Conservation (phyloP, 2,329 filamentous ascomycete genomes). For the Salinomyces thailandicus region DNA sequence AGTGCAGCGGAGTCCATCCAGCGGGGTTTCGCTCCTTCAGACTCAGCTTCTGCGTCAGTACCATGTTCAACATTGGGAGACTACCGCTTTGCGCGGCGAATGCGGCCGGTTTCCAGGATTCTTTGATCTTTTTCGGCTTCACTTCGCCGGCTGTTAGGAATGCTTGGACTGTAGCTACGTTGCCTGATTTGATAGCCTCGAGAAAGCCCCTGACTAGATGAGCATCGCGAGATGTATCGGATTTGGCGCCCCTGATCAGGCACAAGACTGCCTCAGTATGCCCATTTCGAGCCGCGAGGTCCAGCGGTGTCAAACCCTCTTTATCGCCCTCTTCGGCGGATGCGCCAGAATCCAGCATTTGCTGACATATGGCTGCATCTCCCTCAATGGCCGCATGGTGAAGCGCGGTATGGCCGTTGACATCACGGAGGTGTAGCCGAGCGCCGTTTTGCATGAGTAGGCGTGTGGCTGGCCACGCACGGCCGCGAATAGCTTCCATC, state of each 20-base stretch:
- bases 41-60: slow-evolving; percentile 8
- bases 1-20: slow-evolving; percentile 12
- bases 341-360: slow-evolving; percentile 10
- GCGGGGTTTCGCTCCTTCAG: slow-evolving; percentile 11
- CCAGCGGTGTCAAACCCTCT: slow-evolving; percentile 7
- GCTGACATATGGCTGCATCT: slow-evolving; percentile 9
- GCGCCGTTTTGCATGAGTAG: slow-evolving; percentile 7
- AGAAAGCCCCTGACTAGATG: slow-evolving; percentile 7
- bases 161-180: slow-evolving; percentile 9
- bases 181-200: slow-evolving; percentile 8
- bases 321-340: slow-evolving; percentile 7
- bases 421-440: slow-evolving; percentile 7
- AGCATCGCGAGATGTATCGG: slow-evolving; percentile 5
- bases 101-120: slow-evolving; percentile 9
- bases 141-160: slow-evolving; percentile 9
- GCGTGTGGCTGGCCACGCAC: slow-evolving; percentile 6
- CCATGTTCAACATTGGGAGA: slow-evolving; percentile 11
- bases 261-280: slow-evolving; percentile 10
- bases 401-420: slow-evolving; percentile 8
- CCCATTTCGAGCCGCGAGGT: slow-evolving; percentile 9
- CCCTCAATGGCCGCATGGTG: slow-evolving; percentile 9
- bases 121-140: slow-evolving; percentile 14
- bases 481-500: slow-evolving; percentile 8
- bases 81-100: slow-evolving; percentile 14
- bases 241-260: slow-evolving; percentile 7